Conservation (phyloP, 495 filamentous ascomycete species). For the Terfezia claveryi region DNA sequence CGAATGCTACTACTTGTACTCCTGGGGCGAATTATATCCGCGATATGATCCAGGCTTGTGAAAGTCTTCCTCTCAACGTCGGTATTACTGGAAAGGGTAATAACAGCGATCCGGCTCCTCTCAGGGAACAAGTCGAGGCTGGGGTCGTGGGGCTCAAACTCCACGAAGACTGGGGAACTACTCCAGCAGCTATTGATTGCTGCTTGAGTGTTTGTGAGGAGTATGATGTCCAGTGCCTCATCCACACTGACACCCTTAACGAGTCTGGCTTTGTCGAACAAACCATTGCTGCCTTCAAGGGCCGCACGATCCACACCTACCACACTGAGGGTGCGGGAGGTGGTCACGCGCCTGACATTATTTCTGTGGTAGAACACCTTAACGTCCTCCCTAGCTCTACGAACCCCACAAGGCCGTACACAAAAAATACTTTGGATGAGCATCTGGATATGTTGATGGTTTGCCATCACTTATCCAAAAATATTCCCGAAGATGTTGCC, state of each 20-base stretch:
- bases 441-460: slow-evolving; percentile 99
- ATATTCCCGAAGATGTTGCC: slow-evolving; percentile 88
- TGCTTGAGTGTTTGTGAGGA: slow-evolving; percentile 79
- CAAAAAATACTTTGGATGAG: slow-evolving; percentile 82
- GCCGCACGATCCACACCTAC: slow-evolving; percentile 89
- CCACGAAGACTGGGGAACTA: slow-evolving; percentile 94
- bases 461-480: slow-evolving; percentile 79
- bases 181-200: slow-evolving; percentile 77
- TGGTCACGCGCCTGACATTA: slow-evolving; percentile 94
- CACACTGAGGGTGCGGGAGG: slow-evolving; percentile 95
- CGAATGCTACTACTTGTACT: slow-evolving; percentile 88
- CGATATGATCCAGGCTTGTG: slow-evolving; percentile 83
- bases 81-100: slow-evolving; percentile 96
- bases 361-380: slow-evolving; percentile 71
- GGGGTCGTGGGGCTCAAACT: slow-evolving; percentile 84
- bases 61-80: slow-evolving; percentile 69
- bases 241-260: slow-evolving; percentile 95
- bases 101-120: slow-evolving; percentile 47
- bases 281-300: slow-evolving; percentile 68
- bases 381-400: slow-evolving; percentile 86
- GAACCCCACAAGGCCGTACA: slow-evolving; percentile 86
- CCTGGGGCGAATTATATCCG: slow-evolving; percentile 65
- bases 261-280: slow-evolving; percentile 94
- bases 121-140: slow-evolving; percentile 62
- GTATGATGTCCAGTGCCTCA: slow-evolving; percentile 80